These are phyloP conservation scores for Rhizoclosmatium sp. DNA, from an alignment of 192 early-diverging fungal genomes.

Conservation along the genomic window DNA sequence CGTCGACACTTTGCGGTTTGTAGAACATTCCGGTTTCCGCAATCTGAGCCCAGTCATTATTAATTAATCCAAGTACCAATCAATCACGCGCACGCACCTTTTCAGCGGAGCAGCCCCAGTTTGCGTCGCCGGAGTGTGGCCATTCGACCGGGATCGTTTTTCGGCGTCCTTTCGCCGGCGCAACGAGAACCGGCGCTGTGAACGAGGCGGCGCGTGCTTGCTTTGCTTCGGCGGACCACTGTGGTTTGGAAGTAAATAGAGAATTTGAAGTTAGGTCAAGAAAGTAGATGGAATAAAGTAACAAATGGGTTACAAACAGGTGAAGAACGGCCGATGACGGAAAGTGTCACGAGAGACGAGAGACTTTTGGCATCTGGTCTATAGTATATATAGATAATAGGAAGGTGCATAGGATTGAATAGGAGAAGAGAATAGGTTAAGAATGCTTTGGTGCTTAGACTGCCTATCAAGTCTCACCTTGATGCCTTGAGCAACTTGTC, in stretches of 20 bases:
- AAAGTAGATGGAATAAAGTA: too few relatives aligned
- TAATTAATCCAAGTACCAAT: not conserved
- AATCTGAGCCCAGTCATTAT: conserved; percentile 6
- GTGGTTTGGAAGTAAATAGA: too few relatives aligned
- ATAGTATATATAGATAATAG: too few relatives aligned
- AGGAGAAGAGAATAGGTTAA: too few relatives aligned
- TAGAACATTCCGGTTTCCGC: conserved; percentile 32
- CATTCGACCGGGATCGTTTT: not conserved
- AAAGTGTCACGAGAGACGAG: not conserved
- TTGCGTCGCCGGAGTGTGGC: not conserved
- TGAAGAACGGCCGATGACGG: not conserved
- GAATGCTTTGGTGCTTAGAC: too few relatives aligned
- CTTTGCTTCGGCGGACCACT: too few relatives aligned
- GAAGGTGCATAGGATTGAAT: too few relatives aligned
- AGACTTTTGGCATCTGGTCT: too few relatives aligned
- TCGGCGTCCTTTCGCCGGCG: not conserved
- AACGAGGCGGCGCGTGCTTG: conserved; percentile 8
- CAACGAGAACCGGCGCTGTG: too few relatives aligned
- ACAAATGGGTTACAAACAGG: not conserved
- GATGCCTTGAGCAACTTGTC: too few relatives aligned
- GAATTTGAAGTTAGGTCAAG: too few relatives aligned
- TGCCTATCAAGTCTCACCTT: too few relatives aligned
- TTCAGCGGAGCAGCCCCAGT: conserved; percentile 25
- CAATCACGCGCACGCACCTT: conserved; percentile 9
- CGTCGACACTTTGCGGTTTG: conserved; percentile 6